Conservation (phyloP, 331 rosid species). For the Rosa hybrid region DNA sequence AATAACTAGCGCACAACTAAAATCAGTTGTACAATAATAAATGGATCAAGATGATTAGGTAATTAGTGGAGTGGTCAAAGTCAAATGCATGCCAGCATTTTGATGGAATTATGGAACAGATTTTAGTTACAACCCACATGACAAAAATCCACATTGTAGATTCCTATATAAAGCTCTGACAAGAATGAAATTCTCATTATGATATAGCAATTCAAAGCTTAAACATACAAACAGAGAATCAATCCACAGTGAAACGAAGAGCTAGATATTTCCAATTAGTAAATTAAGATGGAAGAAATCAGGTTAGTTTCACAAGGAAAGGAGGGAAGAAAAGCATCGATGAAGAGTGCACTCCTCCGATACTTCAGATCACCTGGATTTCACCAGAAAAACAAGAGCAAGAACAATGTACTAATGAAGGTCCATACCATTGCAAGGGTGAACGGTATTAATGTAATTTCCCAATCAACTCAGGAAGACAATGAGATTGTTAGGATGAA, state of each 20-base stretch:
- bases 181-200: background rate
- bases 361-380: slow-evolving; percentile 15
- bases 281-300: slow-evolving; percentile 24
- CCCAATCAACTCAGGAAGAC: slow-evolving; percentile 30
- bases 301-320: background rate
- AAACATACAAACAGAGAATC: background rate
- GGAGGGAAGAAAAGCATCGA: background rate
- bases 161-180: slow-evolving; percentile 2
- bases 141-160: background rate
- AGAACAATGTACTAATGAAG: slow-evolving; percentile 18
- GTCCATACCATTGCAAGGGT: slow-evolving; percentile 11
- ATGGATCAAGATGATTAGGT: background rate
- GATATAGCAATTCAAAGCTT: background rate
- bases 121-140: slow-evolving; percentile 7
- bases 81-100: background rate
- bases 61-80: background rate
- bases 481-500: slow-evolving; percentile 53
- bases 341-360: slow-evolving; percentile 29
- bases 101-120: background rate
- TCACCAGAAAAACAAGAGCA: background rate
- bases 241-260: background rate
- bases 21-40: background rate
- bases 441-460: slow-evolving; percentile 25
- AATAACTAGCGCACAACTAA: background rate
- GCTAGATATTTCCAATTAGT: background rate